Base-by-base conservation (phyloP, 1,139 yeast genomes). In the Blastobotrys aristatus region DNA sequence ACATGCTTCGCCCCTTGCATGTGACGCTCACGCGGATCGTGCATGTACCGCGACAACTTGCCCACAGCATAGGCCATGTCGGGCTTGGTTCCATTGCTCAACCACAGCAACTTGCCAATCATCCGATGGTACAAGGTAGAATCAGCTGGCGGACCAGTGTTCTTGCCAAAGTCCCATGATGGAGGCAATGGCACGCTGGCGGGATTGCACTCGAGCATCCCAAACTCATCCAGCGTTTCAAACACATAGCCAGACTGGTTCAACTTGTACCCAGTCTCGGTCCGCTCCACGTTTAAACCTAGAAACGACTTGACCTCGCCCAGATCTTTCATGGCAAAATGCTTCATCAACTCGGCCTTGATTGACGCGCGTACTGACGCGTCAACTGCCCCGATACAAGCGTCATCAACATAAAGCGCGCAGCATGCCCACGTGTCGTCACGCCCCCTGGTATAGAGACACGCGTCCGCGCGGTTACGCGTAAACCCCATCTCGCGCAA, bases 291-390 rank as follows among this genome's bases (percentile, higher is more conserved):
- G 16, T 47, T 42, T 24, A 51, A 35, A n/a, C 55, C 53, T 10
- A 51, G 42, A 33, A 51, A 51, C 22, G 37, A 31, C 17, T 50
- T 38, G 3, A 46, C 49, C 7, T n/a, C 32, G 6, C 53, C 54
- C 17, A 49, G 21, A 29, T 46, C 51, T 20, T 45, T 51, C 44
- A 49, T 45, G 29, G 50, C 43, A 30, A 50, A 50, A n/a, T 17
- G 20, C 16, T 20, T 35, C 21, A 16, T 20, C 10, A 50, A 38
- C 16, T 43, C 29, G 14, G 8, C 18, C 31, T 40, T 41, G 30
- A 34, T 18, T n/a, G 7, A 16, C 11, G 18, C 20, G n/a, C n/a
- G n/a, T n/a, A n/a, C n/a, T n/a, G n/a, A n/a, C n/a, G n/a, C n/a
- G n/a, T n/a, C n/a, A 10, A 42, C 8, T 14, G 17, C 27, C 2